A percentile compares a stretch with the other conserved stretches of the same genome.
Conservation (phyloP, 2,329 filamentous ascomycete genomes). For the Colletotrichum destructivum region DNA sequence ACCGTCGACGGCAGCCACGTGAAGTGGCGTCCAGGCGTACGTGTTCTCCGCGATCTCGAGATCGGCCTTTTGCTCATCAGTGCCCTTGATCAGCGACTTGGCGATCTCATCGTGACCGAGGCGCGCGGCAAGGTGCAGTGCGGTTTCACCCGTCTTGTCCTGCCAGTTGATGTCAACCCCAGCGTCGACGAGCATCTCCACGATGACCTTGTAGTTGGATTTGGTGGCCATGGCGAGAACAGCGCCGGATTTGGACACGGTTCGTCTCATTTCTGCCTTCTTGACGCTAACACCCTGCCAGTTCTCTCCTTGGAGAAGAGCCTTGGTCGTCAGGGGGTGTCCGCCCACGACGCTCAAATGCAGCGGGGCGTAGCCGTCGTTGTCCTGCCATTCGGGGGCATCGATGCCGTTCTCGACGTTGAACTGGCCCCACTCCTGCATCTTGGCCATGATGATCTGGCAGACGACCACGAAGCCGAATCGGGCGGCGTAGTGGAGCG, state of each 20-base stretch:
- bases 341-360: conserved; percentile 94
- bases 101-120: conserved; percentile 89
- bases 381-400: conserved; percentile 89
- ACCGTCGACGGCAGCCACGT: conserved; percentile 92
- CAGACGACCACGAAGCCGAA: conserved; percentile 95
- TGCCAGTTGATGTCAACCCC: conserved; percentile 95
- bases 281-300: conserved; percentile 77
- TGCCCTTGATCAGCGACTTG: conserved; percentile 80
- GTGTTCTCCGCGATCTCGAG: conserved; percentile 85
- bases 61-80: conserved; percentile 78
- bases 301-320: conserved; percentile 84
- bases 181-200: conserved; percentile 88
- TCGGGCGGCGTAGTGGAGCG: conserved; percentile 94
- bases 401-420: conserved; percentile 90
- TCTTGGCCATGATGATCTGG: conserved; percentile 86
- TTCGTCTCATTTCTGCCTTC: conserved; percentile 76
- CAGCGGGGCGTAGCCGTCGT: conserved; percentile 90
- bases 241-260: conserved; percentile 86
- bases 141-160: conserved; percentile 90
- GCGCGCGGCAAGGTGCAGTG: conserved; percentile 90
- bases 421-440: conserved; percentile 92
- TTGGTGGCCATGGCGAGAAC: conserved; percentile 90
- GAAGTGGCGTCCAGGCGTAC: conserved; percentile 96
- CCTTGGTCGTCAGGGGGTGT: conserved; percentile 87
- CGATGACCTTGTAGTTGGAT: conserved; percentile 87